Evolutionary conservation across 805 yeast species (phyloP).

Genomic region (Kuraishia cidri): DNA sequence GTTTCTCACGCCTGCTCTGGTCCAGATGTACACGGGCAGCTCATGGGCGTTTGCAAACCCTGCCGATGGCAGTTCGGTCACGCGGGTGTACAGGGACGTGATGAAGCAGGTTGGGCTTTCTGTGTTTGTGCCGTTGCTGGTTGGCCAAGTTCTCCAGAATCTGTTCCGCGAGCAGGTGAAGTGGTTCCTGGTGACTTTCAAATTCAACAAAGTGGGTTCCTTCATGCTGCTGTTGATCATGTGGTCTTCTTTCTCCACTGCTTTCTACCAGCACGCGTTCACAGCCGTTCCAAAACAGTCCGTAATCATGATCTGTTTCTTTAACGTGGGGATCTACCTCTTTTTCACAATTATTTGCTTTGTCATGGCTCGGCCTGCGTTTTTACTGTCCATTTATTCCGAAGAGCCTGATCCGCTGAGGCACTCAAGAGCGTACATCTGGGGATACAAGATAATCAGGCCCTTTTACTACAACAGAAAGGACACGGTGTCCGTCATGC

Average conservation of each 20-base stretch:
- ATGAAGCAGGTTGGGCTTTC: conserved; percentile 85
- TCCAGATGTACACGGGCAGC: conserved; percentile 53
- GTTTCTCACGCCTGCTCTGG: conserved; percentile 77
- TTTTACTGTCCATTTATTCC: conserved; percentile 32
- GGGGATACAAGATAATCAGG: conserved; percentile 31
- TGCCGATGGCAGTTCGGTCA: conserved; percentile 43
- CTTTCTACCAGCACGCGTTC: conserved; percentile 78
- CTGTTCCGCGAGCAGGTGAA: conserved; percentile 55
- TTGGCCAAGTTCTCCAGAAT: conserved; percentile 78
- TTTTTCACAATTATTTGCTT: conserved; percentile 68
- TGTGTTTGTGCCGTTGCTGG: conserved; percentile 77
- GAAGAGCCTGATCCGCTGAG: conserved; percentile 33
- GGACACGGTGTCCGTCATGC: conserved; percentile 73
- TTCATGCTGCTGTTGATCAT: conserved; percentile 72
- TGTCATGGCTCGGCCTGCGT: conserved; percentile 50
- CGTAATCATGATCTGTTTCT: conserved; percentile 69
- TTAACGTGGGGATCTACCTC: conserved; percentile 73
- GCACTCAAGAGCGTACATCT: conserved; percentile 34
- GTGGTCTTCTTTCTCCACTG: conserved; percentile 79
- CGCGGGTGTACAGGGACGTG: conserved; percentile 57
- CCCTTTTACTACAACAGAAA: conserved; percentile 66
- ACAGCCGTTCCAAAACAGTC: conserved; percentile 53
- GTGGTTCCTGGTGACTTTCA: conserved; percentile 48
- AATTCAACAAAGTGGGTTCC: conserved; percentile 66
- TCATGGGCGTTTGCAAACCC: conserved; percentile 80